These are phyloP conservation scores for Gossypium thurberi DNA, from an alignment of 345 rosid genomes.

Conservation along the genomic window DNA sequence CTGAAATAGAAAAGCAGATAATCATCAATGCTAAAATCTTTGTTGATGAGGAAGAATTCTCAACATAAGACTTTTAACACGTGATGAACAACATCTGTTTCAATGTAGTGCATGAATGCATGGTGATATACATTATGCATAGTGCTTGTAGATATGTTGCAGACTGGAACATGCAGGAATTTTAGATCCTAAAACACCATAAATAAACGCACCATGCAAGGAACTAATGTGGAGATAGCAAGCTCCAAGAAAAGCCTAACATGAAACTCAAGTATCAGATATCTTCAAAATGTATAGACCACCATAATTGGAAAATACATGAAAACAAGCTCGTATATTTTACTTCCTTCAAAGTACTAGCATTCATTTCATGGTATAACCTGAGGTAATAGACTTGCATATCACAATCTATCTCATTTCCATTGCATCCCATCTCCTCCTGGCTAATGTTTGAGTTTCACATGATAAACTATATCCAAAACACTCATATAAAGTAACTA, in stretches of 20 bases:
- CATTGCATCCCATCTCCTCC: neutral
- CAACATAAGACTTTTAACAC: neutral
- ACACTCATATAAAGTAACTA: slow-evolving; percentile 43
- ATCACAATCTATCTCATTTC: slow-evolving; percentile 45
- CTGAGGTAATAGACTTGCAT: slow-evolving; percentile 58
- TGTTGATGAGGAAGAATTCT: neutral
- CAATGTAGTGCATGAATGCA: neutral
- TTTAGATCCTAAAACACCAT: neutral
- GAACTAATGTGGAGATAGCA: neutral
- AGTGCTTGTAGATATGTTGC: neutral
- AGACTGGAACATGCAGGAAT: neutral
- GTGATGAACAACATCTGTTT: neutral
- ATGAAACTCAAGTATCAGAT: neutral
- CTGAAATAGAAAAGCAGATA: slow-evolving; percentile 33
- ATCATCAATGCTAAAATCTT: slow-evolving; percentile 3
- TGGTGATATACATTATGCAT: neutral
- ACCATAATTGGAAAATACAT: neutral
- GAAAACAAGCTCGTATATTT: neutral
- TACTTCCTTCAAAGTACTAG: neutral
- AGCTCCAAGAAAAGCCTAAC: neutral
- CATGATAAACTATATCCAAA: slow-evolving; percentile 41
- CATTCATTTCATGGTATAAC: slow-evolving; percentile 6
- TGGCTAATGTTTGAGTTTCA: slow-evolving; percentile 30
- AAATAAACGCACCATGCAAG: neutral
- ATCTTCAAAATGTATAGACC: neutral